Percentiles rank a stretch among this genome's conserved stretches.
Evolutionary conservation across 225 moss, liverwort and hornwort species (phyloP).

Genomic region (Neckera pumila): DNA sequence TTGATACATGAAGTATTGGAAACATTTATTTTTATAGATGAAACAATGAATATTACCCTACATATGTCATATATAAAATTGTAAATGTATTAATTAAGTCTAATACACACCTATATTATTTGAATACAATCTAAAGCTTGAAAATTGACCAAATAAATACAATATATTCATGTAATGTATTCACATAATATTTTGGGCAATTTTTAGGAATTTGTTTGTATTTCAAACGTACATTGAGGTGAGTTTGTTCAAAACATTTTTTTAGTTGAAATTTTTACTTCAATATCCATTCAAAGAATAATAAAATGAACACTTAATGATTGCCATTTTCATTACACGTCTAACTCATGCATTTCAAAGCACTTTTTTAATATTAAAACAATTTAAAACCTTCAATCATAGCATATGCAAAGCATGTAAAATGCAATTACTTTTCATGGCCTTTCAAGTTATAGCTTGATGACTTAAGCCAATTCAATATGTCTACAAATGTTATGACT

Average conservation of each 20-base stretch:
- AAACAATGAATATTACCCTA: not conserved
- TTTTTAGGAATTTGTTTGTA: not conserved
- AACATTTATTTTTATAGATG: not conserved
- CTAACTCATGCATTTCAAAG: not conserved
- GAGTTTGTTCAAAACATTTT: not conserved
- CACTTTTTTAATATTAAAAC: not conserved
- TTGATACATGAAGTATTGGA: not conserved
- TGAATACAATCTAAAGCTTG: not conserved
- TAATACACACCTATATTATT: not conserved
- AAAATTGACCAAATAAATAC: not conserved
- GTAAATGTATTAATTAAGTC: not conserved
- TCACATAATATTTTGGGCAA: not conserved
- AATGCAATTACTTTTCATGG: not conserved
- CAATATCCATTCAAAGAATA: not conserved
- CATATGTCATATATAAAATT: not conserved
- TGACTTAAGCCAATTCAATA: not conserved
- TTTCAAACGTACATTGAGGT: not conserved
- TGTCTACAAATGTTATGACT: not conserved
- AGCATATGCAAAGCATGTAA: not conserved
- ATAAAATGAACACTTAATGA: rapidly evolving
- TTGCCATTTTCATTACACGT: not conserved
- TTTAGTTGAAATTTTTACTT: not conserved
- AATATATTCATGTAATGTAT: too few species aligned
- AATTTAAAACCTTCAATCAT: not conserved
- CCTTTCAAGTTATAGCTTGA: not conserved